Percentiles rank a stretch among this genome's conserved stretches.
Evolutionary conservation across 2,329 filamentous ascomycete species (phyloP).

Genomic region (Periconia sp.): DNA sequence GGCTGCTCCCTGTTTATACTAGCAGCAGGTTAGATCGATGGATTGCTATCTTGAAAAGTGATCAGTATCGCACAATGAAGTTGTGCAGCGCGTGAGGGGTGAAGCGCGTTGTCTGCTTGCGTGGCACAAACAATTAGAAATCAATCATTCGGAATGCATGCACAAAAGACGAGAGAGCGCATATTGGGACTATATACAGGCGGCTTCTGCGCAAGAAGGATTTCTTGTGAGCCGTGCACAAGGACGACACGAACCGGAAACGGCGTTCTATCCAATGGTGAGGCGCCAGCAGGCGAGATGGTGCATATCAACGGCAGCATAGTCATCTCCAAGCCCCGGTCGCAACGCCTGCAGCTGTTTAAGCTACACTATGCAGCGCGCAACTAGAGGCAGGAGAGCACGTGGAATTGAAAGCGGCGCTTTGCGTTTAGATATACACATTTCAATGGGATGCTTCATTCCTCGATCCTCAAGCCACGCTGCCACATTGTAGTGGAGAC

Average conservation of each 20-base stretch:
- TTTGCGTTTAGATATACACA: conserved; percentile 13
- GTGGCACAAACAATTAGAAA: conserved; percentile 39
- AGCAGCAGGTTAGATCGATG: conserved; percentile 3
- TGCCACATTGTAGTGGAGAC: conserved; percentile 12
- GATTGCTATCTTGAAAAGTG: neutral
- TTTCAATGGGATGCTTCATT: neutral
- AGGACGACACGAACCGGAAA: conserved; percentile 32
- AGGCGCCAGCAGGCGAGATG: conserved; percentile 33
- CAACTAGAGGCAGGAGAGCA: conserved; percentile 22
- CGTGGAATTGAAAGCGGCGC: conserved; percentile 22
- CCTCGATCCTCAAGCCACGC: conserved; percentile 14
- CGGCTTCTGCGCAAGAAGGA: conserved; percentile 20
- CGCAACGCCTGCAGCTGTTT: conserved; percentile 24
- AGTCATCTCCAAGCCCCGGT: conserved; percentile 38
- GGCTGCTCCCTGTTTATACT: conserved; percentile 25
- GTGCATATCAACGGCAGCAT: conserved; percentile 31
- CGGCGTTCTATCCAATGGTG: conserved; percentile 31
- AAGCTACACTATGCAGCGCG: conserved; percentile 2
- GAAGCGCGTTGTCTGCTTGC: conserved; percentile 37
- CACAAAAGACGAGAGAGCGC: conserved; percentile 32
- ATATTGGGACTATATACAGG: conserved; percentile 38
- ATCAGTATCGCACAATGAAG: neutral
- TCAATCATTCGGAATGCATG: conserved; percentile 12
- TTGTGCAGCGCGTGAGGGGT: conserved; percentile 19
- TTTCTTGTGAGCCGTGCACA: conserved; percentile 29